Percentiles rank a stretch among this genome's conserved stretches.
Conservation (phyloP, 2,329 filamentous ascomycete genomes). For the Cercospora zeina region DNA sequence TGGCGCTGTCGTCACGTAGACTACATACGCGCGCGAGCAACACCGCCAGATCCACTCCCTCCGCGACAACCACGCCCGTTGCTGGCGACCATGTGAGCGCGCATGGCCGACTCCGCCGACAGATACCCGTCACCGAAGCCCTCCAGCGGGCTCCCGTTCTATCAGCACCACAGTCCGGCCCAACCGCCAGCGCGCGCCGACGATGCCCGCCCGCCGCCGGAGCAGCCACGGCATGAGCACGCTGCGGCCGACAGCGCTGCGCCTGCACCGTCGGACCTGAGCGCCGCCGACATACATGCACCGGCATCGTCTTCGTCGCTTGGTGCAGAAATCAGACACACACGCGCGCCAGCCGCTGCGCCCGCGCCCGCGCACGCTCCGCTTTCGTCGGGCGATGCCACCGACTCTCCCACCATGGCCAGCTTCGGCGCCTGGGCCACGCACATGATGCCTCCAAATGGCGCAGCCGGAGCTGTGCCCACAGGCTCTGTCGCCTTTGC, state of each 20-base stretch:
- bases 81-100: slow-evolving; percentile 20
- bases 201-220: slow-evolving; percentile 7
- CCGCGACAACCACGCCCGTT: not conserved
- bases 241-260: not conserved
- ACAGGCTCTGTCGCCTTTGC: slow-evolving; percentile 30
- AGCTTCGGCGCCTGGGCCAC: slow-evolving; percentile 26
- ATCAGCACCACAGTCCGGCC: slow-evolving; percentile 13
- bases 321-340: slow-evolving; percentile 2
- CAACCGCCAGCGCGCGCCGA: not conserved
- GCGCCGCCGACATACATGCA: not conserved
- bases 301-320: not conserved
- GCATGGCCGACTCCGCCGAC: slow-evolving; percentile 18
- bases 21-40: slow-evolving; percentile 1
- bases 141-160: slow-evolving; percentile 17
- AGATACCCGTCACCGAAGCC: slow-evolving; percentile 20
- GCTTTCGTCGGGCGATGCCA: slow-evolving; percentile 5
- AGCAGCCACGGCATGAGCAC: slow-evolving; percentile 9
- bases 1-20: slow-evolving; percentile 5
- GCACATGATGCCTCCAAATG: slow-evolving; percentile 15
- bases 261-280: not conserved
- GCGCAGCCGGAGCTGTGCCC: slow-evolving; percentile 19
- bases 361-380: not conserved
- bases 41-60: not conserved
- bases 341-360: not conserved
- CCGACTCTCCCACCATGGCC: slow-evolving; percentile 18